A percentile compares a stretch with the other conserved stretches of the same genome.
phyloP scores from a whole-genome alignment of 1,284 basidiomycete species.

The Boletellus deceptivus region DNA sequence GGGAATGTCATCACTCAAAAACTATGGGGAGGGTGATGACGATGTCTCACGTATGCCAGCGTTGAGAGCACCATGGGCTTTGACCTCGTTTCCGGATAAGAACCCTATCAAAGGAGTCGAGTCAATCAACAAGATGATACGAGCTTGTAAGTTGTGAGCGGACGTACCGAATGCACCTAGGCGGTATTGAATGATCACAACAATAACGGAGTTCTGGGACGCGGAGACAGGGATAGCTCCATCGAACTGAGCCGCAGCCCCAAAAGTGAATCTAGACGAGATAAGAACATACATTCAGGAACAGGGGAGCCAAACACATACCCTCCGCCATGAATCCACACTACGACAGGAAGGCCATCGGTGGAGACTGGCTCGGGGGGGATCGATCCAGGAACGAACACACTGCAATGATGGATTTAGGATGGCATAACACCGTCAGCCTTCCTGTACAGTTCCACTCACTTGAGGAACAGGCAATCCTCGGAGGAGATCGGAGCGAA shows the following conservation, averaged over 20 bases:
- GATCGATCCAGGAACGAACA: constrained; percentile 13
- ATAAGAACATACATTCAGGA: not conserved
- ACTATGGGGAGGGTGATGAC: not conserved
- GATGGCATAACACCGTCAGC: not conserved
- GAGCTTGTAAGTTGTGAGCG: not conserved
- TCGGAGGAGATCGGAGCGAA: constrained; percentile 8
- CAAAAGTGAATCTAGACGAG: constrained; percentile 5
- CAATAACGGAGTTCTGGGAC: constrained; percentile 29
- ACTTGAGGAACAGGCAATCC: constrained; percentile 25
- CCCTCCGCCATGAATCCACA: constrained; percentile 27
- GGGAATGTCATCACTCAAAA: not conserved
- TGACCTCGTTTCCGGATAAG: constrained; percentile 27
- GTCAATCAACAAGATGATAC: not conserved
- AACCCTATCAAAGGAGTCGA: constrained; percentile 22
- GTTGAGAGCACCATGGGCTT: constrained; percentile 29
- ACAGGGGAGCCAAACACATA: not conserved
- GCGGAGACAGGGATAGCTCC: constrained; percentile 19
- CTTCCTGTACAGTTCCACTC: constrained; percentile 1
- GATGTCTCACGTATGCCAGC: constrained; percentile 30
- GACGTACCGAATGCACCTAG: constrained; percentile 41
- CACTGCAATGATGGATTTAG: not conserved
- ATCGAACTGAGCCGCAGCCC: constrained; percentile 11
- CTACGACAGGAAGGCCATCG: constrained; percentile 13
- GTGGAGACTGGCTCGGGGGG: not conserved
- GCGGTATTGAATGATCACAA: constrained; percentile 42